Evolutionary conservation across 768 basidiomycete species (phyloP).

Genomic region (Nidularia pulvinata): DNA sequence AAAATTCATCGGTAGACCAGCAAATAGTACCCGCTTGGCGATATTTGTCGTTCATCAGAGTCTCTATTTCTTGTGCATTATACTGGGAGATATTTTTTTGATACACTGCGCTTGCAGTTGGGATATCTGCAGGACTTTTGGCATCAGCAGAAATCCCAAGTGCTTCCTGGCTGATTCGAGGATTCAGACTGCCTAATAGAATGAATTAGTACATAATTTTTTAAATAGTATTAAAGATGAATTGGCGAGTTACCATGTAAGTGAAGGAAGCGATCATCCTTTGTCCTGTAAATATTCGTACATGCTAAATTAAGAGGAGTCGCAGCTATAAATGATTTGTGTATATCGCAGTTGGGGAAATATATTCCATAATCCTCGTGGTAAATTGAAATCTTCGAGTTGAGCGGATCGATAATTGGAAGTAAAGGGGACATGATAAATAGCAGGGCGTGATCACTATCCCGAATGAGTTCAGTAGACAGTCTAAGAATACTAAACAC

Average conservation of each 20-base stretch:
- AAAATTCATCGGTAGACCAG: slow-evolving; percentile 15
- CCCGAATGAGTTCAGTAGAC: neutral
- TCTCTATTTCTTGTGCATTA: slow-evolving; percentile 10
- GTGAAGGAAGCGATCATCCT: slow-evolving; percentile 19
- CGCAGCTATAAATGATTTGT: neutral
- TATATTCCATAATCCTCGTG: slow-evolving; percentile 4
- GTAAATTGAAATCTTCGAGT: neutral
- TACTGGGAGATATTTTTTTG: slow-evolving; percentile 7
- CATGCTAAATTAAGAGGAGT: slow-evolving; percentile 4
- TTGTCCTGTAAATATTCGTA: slow-evolving; percentile 20
- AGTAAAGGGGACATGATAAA: slow-evolving; percentile 11
- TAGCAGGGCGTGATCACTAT: slow-evolving; percentile 16
- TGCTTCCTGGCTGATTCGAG: slow-evolving; percentile 3
- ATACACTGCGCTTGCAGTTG: slow-evolving; percentile 6
- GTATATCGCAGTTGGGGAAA: slow-evolving; percentile 11
- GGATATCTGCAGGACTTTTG: slow-evolving; percentile 1
- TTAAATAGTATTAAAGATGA: neutral
- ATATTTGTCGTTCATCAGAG: slow-evolving; percentile 15
- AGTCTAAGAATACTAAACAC: neutral
- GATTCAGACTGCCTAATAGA: slow-evolving; percentile 10
- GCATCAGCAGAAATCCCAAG: slow-evolving; percentile 2
- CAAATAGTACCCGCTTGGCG: slow-evolving; percentile 21
- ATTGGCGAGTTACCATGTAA: slow-evolving; percentile 11
- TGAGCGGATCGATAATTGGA: slow-evolving; percentile 10
- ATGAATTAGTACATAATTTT: neutral